Conservation (phyloP, 2,329 filamentous ascomycete species). For the Xylaria sp. region DNA sequence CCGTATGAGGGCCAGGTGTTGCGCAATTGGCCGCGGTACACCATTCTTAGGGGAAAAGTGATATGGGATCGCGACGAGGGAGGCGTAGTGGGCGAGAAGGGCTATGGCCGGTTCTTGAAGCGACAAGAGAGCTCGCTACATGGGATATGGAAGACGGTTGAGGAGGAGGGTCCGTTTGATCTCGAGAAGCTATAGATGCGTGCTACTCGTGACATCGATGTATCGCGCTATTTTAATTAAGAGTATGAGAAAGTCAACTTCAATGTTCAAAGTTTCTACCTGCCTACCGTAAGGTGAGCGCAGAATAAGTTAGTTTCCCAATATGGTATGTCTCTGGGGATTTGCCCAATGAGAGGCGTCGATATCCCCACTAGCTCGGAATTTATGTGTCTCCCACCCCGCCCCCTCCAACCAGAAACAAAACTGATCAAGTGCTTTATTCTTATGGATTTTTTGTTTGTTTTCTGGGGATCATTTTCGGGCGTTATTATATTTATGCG, state of each 20-base stretch:
- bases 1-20: conserved; percentile 68
- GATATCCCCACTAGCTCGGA: background rate
- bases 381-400: too few species aligned
- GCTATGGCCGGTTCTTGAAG: conserved; percentile 38
- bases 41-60: conserved; percentile 66
- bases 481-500: too few species aligned
- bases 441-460: background rate
- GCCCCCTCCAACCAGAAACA: background rate
- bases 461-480: too few species aligned
- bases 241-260: too few species aligned
- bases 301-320: background rate
- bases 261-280: too few species aligned
- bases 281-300: background rate
- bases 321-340: background rate
- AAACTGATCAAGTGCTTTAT: background rate
- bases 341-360: conserved; percentile 1
- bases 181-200: conserved; percentile 46
- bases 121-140: conserved; percentile 33
- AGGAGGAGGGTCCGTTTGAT: conserved; percentile 39
- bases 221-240: too few species aligned
- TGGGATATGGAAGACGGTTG: conserved; percentile 47
- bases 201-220: background rate
- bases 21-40: conserved; percentile 70
- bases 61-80: conserved; percentile 67
- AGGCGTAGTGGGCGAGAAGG: conserved; percentile 54